Conservation (phyloP, 371 early-diverging fungal species). For the Mortierella sp. region DNA sequence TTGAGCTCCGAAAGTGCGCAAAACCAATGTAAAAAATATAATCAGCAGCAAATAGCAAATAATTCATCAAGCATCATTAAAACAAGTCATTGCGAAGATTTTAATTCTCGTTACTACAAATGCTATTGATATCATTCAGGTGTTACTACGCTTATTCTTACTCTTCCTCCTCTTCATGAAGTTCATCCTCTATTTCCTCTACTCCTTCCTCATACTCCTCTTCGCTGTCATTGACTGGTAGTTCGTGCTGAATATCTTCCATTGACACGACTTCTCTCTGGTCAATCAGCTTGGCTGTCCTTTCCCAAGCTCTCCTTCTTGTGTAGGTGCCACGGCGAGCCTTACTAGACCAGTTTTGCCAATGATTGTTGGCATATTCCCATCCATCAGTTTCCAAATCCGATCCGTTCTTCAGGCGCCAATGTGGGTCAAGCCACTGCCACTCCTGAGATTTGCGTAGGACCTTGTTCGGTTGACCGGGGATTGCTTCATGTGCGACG, state of each 20-base stretch:
- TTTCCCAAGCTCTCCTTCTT: conserved; percentile 58
- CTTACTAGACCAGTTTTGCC: conserved; percentile 56
- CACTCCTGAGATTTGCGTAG: conserved; percentile 59
- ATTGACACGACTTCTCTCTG: conserved; percentile 44
- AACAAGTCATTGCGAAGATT: no score
- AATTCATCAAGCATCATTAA: not conserved
- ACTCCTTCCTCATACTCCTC: conserved; percentile 10
- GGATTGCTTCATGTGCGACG: conserved; percentile 36
- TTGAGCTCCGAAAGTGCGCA: conserved; percentile 95
- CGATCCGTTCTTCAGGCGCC: conserved; percentile 51
- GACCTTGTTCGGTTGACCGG: conserved; percentile 48
- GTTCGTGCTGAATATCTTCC: conserved; percentile 43
- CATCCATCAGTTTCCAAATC: conserved; percentile 57
- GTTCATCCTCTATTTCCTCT: conserved; percentile 21
- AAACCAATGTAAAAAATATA: conserved; percentile 74
- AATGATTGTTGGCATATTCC: conserved; percentile 60
- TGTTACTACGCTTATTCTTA: conserved; percentile 7
- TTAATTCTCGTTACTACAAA: no score
- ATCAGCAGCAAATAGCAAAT: not conserved
- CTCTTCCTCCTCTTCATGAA: conserved; percentile 18
- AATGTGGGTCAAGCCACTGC: conserved; percentile 57
- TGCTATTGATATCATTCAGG: no score
- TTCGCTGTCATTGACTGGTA: conserved; percentile 7
- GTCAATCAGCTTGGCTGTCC: conserved; percentile 57
- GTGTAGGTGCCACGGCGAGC: conserved; percentile 57